A percentile compares a stretch with the other conserved stretches of the same genome.
phyloP scores from a whole-genome alignment of 2,329 filamentous ascomycete species.

The Botrytis galanthina region DNA sequence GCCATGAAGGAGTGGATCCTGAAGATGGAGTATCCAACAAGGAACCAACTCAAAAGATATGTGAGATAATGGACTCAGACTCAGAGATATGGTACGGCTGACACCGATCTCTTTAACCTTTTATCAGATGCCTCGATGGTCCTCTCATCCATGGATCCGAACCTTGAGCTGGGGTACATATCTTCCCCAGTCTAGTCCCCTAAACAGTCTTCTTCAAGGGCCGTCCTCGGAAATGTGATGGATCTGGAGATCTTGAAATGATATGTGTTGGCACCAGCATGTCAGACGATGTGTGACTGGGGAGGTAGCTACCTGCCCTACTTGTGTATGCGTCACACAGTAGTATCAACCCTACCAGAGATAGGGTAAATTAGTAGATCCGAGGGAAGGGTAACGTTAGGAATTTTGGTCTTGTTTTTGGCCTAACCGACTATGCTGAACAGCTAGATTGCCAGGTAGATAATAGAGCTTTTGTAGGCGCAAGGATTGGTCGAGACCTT shows the following conservation, averaged over 20 bases:
- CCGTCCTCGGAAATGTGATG: not conserved
- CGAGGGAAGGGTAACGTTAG: not conserved
- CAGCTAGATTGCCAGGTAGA: not conserved
- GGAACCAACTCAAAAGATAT: not conserved
- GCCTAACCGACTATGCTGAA: not conserved
- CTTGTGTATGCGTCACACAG: not conserved
- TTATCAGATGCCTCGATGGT: not conserved
- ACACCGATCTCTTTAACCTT: not conserved
- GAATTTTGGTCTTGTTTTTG: not conserved
- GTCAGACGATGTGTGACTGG: not conserved
- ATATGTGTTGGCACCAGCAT: not conserved
- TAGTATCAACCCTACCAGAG: not conserved
- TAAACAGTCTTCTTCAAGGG: not conserved
- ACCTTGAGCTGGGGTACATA: slow-evolving; percentile 2
- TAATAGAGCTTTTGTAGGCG: not conserved
- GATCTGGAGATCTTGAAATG: not conserved
- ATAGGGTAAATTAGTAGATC: slow-evolving; percentile 1
- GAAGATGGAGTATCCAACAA: not conserved
- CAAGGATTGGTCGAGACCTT: not conserved
- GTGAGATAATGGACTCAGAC: not conserved
- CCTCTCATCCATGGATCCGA: not conserved
- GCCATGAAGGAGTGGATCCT: not conserved
- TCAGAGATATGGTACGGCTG: not conserved
- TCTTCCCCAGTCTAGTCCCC: not conserved
- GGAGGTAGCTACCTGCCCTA: not conserved